Percentiles rank a stretch among this genome's conserved stretches.
Conservation (phyloP, 208 protist species). For the Trypanosoma melophagium region DNA sequence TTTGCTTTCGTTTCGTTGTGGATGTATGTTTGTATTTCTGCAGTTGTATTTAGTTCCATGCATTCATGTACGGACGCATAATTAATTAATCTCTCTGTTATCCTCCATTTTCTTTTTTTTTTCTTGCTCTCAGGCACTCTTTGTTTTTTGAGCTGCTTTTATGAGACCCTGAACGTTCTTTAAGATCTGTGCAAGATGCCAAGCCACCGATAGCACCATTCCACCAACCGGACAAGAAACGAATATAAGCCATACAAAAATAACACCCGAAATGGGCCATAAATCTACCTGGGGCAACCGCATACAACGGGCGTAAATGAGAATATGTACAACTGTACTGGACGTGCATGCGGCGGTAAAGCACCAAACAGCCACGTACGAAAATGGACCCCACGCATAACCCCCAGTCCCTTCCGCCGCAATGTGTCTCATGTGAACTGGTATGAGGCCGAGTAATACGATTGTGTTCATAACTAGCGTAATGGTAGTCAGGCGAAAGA, state of each 20-base stretch:
- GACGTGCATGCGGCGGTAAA: constrained; percentile 69
- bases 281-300: constrained; percentile 33
- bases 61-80: too few species aligned
- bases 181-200: constrained; percentile 72
- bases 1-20: not conserved
- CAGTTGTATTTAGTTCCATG: too few species aligned
- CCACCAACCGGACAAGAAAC: constrained; percentile 45
- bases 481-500: constrained; percentile 65
- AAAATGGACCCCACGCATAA: constrained; percentile 66
- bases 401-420: constrained; percentile 20
- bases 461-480: constrained; percentile 50
- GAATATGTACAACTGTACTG: constrained; percentile 79
- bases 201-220: constrained; percentile 36
- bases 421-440: constrained; percentile 45
- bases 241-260: constrained; percentile 73
- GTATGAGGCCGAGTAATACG: constrained; percentile 55
- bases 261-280: constrained; percentile 54
- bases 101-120: not conserved
- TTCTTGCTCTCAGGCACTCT: not conserved
- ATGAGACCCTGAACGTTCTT: constrained; percentile 54
- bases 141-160: constrained; percentile 3
- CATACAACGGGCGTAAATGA: constrained; percentile 77
- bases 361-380: constrained; percentile 82
- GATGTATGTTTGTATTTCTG: not conserved
- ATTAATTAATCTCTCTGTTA: not conserved